Base-by-base conservation (phyloP, 2,329 filamentous ascomycete species). In the Aspergillus ochraceus region DNA sequence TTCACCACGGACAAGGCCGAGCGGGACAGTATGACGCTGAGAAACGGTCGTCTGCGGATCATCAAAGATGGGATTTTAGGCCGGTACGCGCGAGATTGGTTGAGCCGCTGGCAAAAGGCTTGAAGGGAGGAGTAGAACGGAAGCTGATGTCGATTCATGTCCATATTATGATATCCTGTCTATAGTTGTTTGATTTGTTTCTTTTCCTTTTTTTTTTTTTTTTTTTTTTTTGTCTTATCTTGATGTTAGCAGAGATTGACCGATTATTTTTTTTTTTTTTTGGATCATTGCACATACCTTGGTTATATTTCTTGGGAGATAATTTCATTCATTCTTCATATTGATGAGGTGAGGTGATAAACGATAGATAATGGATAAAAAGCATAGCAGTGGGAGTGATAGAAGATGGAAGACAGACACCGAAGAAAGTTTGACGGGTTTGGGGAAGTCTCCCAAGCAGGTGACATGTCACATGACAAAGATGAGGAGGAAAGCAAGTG, bases 61-160 rank as follows among this genome's bases (percentile, higher is more conserved):
- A 60, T 74, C 6, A 65, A 71, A n/a, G 71, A 73, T 60, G 72
- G 71, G 1, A 73, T 74, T 39, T 20, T 74, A 36, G 60, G 51
- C 24, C 66, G 66, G 20, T 74, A 74, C 61, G 67, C 67, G 11
- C 59, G 64, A 20, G 70, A 72, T 50, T 74, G 72, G 72, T 50
- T 70, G 58, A 59, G 30, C 24, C 60, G 71, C 11, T 74, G 71
- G 71, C 66, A 59, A 6, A 45, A 42, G 11, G 19, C 32, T 12
- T 52, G 36, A 42, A 14, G 36, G 36, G 14, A 19, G 30, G 9
- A 30, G 26, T 53, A 49, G 52, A 49, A 36, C 50, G 22, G 47
- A 45, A 42, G 51, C 10, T 53, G 29, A 39, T 42, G 30, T 42
- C n/a, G 17, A 46, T 45, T 52, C 26, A 45, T 47, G 55, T 57